These are phyloP conservation scores for Aspergillus sp. DNA, from an alignment of 2,329 filamentous ascomycete species.

Conservation along the genomic window DNA sequence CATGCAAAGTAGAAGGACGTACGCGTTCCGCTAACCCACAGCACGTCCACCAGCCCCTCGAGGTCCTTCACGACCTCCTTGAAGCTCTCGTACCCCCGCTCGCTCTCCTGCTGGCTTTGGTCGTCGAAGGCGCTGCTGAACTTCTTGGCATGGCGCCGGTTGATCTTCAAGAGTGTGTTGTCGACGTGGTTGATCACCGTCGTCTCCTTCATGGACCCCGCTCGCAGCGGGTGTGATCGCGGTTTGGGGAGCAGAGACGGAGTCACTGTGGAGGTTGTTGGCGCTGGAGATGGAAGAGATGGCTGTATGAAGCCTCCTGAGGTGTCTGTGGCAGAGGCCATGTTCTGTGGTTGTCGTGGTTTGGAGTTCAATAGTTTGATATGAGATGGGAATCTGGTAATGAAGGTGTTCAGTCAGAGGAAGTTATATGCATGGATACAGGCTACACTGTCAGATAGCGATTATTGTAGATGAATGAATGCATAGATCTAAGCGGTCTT, in stretches of 20 bases:
- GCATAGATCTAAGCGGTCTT: neutral
- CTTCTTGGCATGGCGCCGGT: conserved; percentile 54
- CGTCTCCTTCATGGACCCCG: conserved; percentile 59
- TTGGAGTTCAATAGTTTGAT: neutral
- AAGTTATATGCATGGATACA: neutral
- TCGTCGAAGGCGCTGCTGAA: conserved; percentile 35
- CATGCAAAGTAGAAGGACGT: conserved; percentile 38
- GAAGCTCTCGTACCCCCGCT: conserved; percentile 60
- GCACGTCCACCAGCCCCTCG: conserved; percentile 70
- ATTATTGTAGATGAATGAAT: no score
- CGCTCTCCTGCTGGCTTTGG: conserved; percentile 29
- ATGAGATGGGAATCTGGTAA: neutral
- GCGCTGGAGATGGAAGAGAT: conserved; percentile 46
- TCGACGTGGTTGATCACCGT: conserved; percentile 59
- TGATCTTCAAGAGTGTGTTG: conserved; percentile 50
- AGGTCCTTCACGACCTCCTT: conserved; percentile 71
- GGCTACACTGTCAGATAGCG: no score
- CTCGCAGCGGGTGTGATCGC: conserved; percentile 51
- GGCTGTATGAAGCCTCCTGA: conserved; percentile 39
- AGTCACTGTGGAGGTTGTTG: conserved; percentile 42
- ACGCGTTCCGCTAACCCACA: conserved; percentile 89
- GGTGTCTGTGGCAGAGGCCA: conserved; percentile 10
- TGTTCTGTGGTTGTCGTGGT: neutral
- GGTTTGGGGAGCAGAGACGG: conserved; percentile 51
- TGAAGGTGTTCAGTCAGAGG: neutral